Evolutionary conservation across 805 yeast species (phyloP).

Genomic region (Wickerhamomyces chambardii): DNA sequence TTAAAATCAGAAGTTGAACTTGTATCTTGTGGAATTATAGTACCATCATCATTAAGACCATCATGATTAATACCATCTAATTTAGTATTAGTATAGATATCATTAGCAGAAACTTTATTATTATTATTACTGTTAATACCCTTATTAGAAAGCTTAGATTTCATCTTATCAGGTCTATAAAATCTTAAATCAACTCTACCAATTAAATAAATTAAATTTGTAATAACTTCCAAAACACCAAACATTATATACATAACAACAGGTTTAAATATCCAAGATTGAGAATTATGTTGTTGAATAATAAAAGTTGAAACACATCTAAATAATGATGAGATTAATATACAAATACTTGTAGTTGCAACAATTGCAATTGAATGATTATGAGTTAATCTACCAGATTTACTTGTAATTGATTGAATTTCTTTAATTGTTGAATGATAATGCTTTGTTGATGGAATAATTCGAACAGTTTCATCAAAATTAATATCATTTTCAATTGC

Average conservation of each 20-base stretch:
- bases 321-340: conserved; percentile 40
- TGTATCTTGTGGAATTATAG: background rate
- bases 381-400: conserved; percentile 33
- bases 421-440: conserved; percentile 22
- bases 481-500: conserved; percentile 38
- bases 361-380: conserved; percentile 38
- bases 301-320: conserved; percentile 40
- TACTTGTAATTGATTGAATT: conserved; percentile 14
- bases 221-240: conserved; percentile 57
- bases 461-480: conserved; percentile 39
- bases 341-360: conserved; percentile 34
- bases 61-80: too few relatives aligned
- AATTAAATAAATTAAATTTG: conserved; percentile 45
- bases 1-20: too few relatives aligned
- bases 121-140: too few relatives aligned
- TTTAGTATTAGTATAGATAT: too few relatives aligned
- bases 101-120: too few relatives aligned
- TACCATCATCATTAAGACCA: background rate
- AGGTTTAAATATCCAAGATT: conserved; percentile 39
- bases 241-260: conserved; percentile 59
- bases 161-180: conserved; percentile 63
- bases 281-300: conserved; percentile 15
- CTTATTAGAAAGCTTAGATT: conserved; percentile 7
- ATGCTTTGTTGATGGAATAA: conserved; percentile 48
- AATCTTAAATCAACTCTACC: conserved; percentile 70